Conservation (phyloP, 345 rosid genomes). For the Arabis hirsuta region DNA sequence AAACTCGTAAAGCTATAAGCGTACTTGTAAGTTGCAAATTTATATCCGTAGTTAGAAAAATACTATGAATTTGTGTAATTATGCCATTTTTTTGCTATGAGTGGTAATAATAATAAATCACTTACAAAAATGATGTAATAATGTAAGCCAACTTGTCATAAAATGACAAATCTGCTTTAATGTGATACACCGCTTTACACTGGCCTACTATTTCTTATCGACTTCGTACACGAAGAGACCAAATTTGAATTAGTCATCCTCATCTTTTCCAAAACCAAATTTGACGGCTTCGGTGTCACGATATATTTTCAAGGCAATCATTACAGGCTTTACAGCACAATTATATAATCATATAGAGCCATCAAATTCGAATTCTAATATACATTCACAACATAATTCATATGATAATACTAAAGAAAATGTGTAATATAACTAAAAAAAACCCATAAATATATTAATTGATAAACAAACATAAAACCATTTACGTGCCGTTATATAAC, state of each 20-base stretch:
- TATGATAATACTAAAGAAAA: neutral
- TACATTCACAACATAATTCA: neutral
- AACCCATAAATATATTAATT: too few species aligned
- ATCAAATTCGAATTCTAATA: neutral
- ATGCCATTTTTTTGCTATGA: neutral
- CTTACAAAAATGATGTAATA: slow-evolving; percentile 3
- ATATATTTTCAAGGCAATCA: slow-evolving; percentile 4
- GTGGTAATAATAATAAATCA: neutral
- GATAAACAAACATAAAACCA: too few species aligned
- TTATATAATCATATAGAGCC: too few species aligned
- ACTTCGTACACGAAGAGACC: slow-evolving; percentile 19
- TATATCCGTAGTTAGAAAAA: neutral
- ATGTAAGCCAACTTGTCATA: slow-evolving; percentile 32
- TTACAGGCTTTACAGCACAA: neutral
- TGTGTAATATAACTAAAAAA: neutral
- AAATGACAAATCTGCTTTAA: slow-evolving; percentile 25
- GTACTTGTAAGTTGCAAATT: too few species aligned
- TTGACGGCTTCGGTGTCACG: slow-evolving; percentile 13
- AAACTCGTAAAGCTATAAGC: too few species aligned
- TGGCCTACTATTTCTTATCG: slow-evolving; percentile 27
- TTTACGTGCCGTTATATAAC: too few species aligned
- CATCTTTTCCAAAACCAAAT: slow-evolving; percentile 24
- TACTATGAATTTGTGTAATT: neutral
- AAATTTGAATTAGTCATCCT: slow-evolving; percentile 16
- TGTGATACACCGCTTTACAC: slow-evolving; percentile 10